Percentiles rank a stretch among this genome's conserved stretches.
Evolutionary conservation across 208 protist species (phyloP).

Genomic region (Crithidia fasciculata): DNA sequence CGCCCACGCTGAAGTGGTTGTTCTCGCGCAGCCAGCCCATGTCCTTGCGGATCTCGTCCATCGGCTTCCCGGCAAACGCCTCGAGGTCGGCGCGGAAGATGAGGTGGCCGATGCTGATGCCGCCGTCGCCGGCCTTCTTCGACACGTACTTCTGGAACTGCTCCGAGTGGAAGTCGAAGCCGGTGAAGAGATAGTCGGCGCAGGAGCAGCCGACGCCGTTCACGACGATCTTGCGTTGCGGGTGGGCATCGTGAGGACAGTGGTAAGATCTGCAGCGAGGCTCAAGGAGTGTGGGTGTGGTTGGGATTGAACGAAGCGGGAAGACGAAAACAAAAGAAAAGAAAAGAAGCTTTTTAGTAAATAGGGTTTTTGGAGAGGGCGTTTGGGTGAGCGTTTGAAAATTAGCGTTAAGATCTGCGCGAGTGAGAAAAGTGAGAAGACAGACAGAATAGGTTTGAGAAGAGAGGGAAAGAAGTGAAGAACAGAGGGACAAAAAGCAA

Average conservation of each 20-base stretch:
- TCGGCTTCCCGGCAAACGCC: slow-evolving; percentile 33
- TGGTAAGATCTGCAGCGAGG: not conserved
- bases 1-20: slow-evolving; percentile 35
- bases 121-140: slow-evolving; percentile 30
- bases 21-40: slow-evolving; percentile 40
- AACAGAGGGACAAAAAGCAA: too few species aligned
- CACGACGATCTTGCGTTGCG: slow-evolving; percentile 30
- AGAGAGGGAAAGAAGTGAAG: not conserved
- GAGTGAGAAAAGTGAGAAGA: not conserved
- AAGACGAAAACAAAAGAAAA: not conserved
- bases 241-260: not conserved
- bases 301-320: not conserved
- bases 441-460: not conserved
- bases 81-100: slow-evolving; percentile 31
- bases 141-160: slow-evolving; percentile 35
- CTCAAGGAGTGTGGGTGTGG: not conserved
- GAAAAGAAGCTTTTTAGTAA: not conserved
- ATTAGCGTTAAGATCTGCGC: not conserved
- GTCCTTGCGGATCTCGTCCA: slow-evolving; percentile 35
- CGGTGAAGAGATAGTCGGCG: slow-evolving; percentile 40
- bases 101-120: slow-evolving; percentile 40
- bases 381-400: not conserved
- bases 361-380: not conserved
- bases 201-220: slow-evolving; percentile 33
- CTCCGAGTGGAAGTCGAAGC: slow-evolving; percentile 26